Conservation (phyloP, 164 flowering plant species). For the Chimonanthus praecox region DNA sequence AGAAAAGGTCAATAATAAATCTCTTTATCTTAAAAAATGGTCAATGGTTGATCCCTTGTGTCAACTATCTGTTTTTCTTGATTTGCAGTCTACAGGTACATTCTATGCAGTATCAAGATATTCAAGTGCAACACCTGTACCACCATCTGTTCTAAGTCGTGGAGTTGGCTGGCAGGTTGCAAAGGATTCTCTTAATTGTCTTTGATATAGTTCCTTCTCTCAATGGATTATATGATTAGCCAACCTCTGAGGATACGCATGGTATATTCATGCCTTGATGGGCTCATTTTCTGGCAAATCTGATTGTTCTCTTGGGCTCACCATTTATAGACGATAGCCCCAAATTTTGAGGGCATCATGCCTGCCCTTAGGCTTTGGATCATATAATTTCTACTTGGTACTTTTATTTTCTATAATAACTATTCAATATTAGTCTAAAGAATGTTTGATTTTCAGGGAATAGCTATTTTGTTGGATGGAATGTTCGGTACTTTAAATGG, state of each 20-base stretch:
- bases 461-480: conserved; percentile 66
- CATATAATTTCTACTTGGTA: neutral
- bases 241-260: neutral
- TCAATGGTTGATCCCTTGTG: neutral
- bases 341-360: neutral
- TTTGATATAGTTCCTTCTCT: neutral
- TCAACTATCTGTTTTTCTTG: neutral
- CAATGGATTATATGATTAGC: neutral
- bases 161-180: conserved; percentile 81
- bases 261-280: neutral
- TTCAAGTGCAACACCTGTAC: conserved; percentile 76
- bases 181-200: neutral
- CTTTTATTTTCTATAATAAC: neutral
- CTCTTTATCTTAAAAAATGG: neutral
- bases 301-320: neutral
- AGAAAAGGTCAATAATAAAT: too few relatives aligned
- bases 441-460: conserved; percentile 46
- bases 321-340: neutral
- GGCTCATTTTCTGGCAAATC: neutral
- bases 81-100: conserved; percentile 66
- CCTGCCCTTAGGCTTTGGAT: neutral
- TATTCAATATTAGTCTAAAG: too few relatives aligned
- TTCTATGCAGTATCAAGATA: conserved; percentile 59
- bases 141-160: conserved; percentile 71
- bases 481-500: conserved; percentile 74